Percentiles rank a stretch among this genome's conserved stretches.
phyloP scores from a whole-genome alignment of 2,329 filamentous ascomycete genomes.

The Trichoderma asperellum region DNA sequence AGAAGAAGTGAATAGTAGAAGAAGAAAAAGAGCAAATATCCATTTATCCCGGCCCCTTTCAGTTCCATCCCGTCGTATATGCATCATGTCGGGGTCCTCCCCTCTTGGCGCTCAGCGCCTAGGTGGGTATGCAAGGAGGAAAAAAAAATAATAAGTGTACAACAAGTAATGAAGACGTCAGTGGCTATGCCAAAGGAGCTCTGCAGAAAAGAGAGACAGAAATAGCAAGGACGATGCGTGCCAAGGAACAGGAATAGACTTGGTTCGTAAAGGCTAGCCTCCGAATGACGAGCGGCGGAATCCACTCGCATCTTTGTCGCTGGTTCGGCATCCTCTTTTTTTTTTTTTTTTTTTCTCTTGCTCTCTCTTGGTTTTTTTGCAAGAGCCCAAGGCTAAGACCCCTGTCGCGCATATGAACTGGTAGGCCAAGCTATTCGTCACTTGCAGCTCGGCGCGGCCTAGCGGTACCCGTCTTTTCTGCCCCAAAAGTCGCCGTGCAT shows the following conservation, averaged over 20 bases:
- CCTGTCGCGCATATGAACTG: slow-evolving; percentile 20
- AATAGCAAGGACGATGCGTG: slow-evolving; percentile 2
- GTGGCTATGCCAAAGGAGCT: slow-evolving; percentile 21
- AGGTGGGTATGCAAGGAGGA: background rate
- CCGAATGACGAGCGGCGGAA: background rate
- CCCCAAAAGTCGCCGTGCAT: background rate
- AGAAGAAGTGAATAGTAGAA: background rate
- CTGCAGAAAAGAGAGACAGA: background rate
- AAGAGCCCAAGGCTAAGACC: slow-evolving; percentile 10
- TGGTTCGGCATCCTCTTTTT: background rate
- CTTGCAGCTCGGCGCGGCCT: slow-evolving; percentile 8
- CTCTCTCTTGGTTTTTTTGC: background rate
- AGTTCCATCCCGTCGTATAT: slow-evolving; percentile 20
- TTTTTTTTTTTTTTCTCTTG: background rate
- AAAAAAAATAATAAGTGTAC: background rate
- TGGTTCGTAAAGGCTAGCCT: slow-evolving; percentile 7
- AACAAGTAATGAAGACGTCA: slow-evolving; percentile 26
- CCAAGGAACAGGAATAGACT: slow-evolving; percentile 5
- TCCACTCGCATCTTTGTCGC: slow-evolving; percentile 5
- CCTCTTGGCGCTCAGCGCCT: slow-evolving; percentile 22
- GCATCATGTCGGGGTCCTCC: background rate
- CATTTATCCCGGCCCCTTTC: background rate
- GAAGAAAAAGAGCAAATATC: background rate
- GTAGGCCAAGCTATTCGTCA: too few species aligned
- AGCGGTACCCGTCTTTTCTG: slow-evolving; percentile 13